Base-by-base conservation (phyloP, 2,329 filamentous ascomycete genomes). In the Ophiostoma pallidulum region DNA sequence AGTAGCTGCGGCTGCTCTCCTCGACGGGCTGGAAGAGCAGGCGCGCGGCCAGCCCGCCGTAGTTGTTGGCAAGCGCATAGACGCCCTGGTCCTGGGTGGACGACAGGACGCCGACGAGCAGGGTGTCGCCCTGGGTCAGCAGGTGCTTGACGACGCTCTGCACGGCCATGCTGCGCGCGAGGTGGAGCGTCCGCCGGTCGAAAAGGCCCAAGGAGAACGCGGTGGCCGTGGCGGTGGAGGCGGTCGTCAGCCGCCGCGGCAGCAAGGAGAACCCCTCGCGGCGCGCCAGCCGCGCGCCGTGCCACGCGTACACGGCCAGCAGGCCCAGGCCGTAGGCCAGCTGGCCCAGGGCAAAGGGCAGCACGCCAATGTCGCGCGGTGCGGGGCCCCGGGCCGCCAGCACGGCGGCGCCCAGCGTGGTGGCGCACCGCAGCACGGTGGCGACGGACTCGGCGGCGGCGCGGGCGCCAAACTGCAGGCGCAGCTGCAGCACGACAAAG, bases 21-120 rank as follows among this genome's bases (percentile, higher is more conserved):
- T 98, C 92, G 51, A 98, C 80, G 8, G 92, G 94, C 59, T 97
- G 92, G 62, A 98, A 91, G 43, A 98, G 69, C 54, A 97, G 78
- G 3, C 92, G 79, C 0, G 92, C 92, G 24, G 94, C 69, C 0
- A 98, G 76, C 3, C 90, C 86, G 19, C 92, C 92, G 62, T 92
- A 98, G 64, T 97, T 98, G 58, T 89, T 89, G 45, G 91, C 92
- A 5, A 98, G 74, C 0, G 90, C 88, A 60, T 97, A 98, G 31
- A 88, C 81, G 13, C 92, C 92, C 67, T 97, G 92, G 4, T 90
- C 84, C 36, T 79, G 72, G 1, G 92, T 76, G 0, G 81, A 80
- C 7, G 90, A 83, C 49, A 97, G 73, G 12, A 82, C 68, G 14
- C 86, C 83, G 53, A 98, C 83, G 42, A 97, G 79, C 56, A 97